Percentiles rank a stretch among this genome's conserved stretches.
These are phyloP conservation scores for Isabelozyma rhagii DNA, from an alignment of 805 yeast genomes.

Conservation along the genomic window DNA sequence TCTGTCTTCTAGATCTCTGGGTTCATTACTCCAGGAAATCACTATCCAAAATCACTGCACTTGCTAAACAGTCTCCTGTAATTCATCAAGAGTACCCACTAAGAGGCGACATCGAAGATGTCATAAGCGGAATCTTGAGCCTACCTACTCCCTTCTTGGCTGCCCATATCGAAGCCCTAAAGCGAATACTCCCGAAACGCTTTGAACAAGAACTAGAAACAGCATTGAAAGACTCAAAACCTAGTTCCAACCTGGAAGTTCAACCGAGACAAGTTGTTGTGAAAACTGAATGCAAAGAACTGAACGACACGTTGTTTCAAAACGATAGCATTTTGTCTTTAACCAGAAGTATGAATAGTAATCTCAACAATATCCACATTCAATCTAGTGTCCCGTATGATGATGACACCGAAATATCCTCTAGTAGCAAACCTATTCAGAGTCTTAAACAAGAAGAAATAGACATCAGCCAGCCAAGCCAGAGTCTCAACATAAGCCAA, in stretches of 20 bases:
- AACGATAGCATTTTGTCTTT: background rate
- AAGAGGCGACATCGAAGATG: background rate
- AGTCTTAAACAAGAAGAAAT: background rate
- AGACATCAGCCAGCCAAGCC: background rate
- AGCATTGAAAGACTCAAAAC: background rate
- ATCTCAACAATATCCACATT: background rate
- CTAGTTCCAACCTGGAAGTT: background rate
- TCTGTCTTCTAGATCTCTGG: background rate
- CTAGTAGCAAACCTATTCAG: background rate
- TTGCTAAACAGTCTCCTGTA: background rate
- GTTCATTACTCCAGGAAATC: background rate
- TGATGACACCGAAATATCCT: background rate
- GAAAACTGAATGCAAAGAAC: background rate
- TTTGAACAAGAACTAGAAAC: background rate
- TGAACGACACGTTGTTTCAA: background rate
- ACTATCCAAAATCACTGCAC: background rate
- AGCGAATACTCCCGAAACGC: background rate
- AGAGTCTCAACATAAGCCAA: no score
- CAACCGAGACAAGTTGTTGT: background rate
- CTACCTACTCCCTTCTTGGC: conserved; percentile 2
- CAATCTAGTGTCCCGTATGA: background rate
- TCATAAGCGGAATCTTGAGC: background rate
- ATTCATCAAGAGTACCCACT: background rate
- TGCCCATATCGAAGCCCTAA: background rate
- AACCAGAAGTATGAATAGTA: background rate